Evolutionary conservation across 495 filamentous ascomycete genomes (phyloP).

Genomic region (Beverwykella pulmonaria): DNA sequence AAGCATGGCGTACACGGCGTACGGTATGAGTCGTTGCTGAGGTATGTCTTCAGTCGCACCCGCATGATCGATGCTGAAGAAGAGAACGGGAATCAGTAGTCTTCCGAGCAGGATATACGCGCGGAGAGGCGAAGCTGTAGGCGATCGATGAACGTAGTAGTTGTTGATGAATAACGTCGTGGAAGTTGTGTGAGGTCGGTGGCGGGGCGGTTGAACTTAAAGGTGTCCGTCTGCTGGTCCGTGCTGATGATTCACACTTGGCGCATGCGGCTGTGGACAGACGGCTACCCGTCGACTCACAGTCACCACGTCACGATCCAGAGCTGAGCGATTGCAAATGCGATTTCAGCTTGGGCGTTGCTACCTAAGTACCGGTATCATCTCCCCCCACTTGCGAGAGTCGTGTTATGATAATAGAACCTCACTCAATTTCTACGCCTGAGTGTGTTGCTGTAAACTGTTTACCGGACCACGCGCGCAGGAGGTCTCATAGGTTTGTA

Average conservation of each 20-base stretch:
- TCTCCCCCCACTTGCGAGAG: too few relatives aligned
- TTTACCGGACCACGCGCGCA: too few relatives aligned
- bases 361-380: too few relatives aligned
- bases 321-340: too few relatives aligned
- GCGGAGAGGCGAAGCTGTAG: not conserved
- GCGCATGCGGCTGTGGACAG: too few relatives aligned
- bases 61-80: conserved; percentile 10
- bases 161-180: not conserved
- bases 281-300: too few relatives aligned
- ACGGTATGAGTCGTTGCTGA: conserved; percentile 1
- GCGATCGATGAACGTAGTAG: not conserved
- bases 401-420: too few relatives aligned
- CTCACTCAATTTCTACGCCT: too few relatives aligned
- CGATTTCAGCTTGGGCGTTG: too few relatives aligned
- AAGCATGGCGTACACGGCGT: not conserved
- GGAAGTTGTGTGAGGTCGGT: not conserved
- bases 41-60: conserved; percentile 9
- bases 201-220: not conserved
- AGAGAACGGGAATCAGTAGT: not conserved
- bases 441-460: too few relatives aligned
- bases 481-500: too few relatives aligned
- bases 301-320: too few relatives aligned
- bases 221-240: not conserved
- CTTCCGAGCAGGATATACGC: not conserved
- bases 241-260: not conserved